Percentiles rank a stretch among this genome's conserved stretches.
Evolutionary conservation across 1,139 yeast species (phyloP).

Genomic region (Saccharomyces hybrid): DNA sequence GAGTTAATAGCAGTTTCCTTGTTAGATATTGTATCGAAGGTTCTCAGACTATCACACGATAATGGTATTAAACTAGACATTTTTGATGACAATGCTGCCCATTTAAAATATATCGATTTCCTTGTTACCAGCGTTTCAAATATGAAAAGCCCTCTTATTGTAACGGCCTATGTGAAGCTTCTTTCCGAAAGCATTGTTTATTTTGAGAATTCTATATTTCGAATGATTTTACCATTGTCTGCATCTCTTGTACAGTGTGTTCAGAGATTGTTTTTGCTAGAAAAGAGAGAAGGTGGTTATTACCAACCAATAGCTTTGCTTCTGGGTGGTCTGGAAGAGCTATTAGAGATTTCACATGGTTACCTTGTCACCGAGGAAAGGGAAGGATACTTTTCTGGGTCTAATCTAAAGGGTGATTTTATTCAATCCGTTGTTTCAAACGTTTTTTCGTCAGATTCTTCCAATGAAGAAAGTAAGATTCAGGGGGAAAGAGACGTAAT

Average conservation of each 20-base stretch:
- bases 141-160: conserved; percentile 28
- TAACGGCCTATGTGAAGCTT: conserved; percentile 28
- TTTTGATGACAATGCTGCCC: conserved; percentile 29
- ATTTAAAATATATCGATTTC: conserved; percentile 29
- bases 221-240: conserved; percentile 28
- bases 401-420: conserved; percentile 26
- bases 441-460: conserved; percentile 74
- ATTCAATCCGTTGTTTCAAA: conserved; percentile 46
- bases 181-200: conserved; percentile 29
- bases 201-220: conserved; percentile 27
- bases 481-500: conserved; percentile 49
- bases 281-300: conserved; percentile 20
- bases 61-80: conserved; percentile 28
- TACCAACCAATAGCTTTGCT: conserved; percentile 40
- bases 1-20: conserved; percentile 29
- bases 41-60: conserved; percentile 26
- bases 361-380: conserved; percentile 35
- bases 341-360: conserved; percentile 55
- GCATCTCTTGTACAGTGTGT: conserved; percentile 29
- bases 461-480: conserved; percentile 47
- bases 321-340: conserved; percentile 58
- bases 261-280: conserved; percentile 18
- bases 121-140: conserved; percentile 28
- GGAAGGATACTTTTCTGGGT: conserved; percentile 17
- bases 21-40: conserved; percentile 28